Evolutionary conservation across 2,329 filamentous ascomycete species (phyloP).

Genomic region (Sclerotinia subarctica): DNA sequence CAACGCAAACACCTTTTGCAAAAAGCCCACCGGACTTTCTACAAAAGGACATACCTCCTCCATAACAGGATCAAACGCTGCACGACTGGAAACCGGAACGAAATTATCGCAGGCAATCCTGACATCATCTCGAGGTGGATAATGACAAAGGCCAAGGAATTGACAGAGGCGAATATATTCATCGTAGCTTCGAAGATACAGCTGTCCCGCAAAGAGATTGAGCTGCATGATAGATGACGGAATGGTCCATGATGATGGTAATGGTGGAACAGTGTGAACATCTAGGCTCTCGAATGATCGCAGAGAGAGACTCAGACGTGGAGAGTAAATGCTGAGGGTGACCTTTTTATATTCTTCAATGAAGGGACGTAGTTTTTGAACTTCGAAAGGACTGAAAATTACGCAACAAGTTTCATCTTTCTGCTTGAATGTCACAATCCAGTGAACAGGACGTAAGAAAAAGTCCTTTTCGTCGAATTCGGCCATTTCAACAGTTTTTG

Average conservation of each 20-base stretch:
- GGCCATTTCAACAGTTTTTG: constrained; percentile 42
- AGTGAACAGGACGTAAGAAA: constrained; percentile 54
- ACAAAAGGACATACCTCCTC: constrained; percentile 35
- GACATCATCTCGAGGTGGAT: constrained; percentile 18
- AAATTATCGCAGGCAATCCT: constrained; percentile 40
- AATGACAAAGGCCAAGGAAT: constrained; percentile 49
- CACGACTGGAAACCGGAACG: constrained; percentile 26
- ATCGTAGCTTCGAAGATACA: constrained; percentile 54
- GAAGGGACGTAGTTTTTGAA: constrained; percentile 46
- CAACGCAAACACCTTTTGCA: constrained; percentile 40
- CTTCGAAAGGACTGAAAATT: constrained; percentile 61
- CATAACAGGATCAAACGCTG: constrained; percentile 16
- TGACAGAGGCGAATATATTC: constrained; percentile 55
- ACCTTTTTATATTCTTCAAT: constrained; percentile 42
- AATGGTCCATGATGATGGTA: constrained; percentile 26
- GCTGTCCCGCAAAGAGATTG: constrained; percentile 65
- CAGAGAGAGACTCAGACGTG: constrained; percentile 43
- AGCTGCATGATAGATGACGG: constrained; percentile 45
- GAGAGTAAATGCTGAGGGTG: constrained; percentile 51
- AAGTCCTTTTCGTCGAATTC: constrained; percentile 38
- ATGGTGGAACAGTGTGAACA: constrained; percentile 43
- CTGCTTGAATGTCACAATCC: constrained; percentile 45
- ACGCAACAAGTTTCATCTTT: constrained; percentile 33
- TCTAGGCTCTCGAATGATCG: constrained; percentile 46
- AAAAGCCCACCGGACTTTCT: constrained; percentile 43